These are phyloP conservation scores for Capsicum pubescens DNA, from an alignment of 257 asterid genomes.

Conservation along the genomic window DNA sequence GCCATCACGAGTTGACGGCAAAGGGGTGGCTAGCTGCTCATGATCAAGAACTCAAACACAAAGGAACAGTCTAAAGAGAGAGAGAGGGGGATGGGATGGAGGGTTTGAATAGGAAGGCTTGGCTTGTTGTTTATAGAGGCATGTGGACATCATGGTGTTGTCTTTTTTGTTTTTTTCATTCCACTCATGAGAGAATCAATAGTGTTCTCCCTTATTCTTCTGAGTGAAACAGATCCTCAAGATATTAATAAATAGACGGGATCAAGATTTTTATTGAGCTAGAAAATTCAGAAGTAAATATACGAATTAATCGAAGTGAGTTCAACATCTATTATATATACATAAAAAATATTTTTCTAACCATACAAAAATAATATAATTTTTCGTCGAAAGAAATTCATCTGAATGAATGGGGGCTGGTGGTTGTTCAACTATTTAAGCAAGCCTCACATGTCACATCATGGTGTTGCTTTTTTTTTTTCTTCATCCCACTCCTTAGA, in stretches of 20 bases:
- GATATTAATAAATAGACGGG: neutral
- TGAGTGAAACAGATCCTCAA: neutral
- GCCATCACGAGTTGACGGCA: slow-evolving; percentile 31
- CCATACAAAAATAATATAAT: too few species aligned
- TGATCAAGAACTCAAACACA: slow-evolving; percentile 15
- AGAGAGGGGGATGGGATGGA: slow-evolving; percentile 37
- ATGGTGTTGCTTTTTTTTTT: neutral
- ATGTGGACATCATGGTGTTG: neutral
- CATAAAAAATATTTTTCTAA: too few species aligned
- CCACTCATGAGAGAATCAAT: neutral
- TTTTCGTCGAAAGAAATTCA: too few species aligned
- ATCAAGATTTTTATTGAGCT: too few species aligned
- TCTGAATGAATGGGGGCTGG: too few species aligned
- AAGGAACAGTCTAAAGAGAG: slow-evolving; percentile 28
- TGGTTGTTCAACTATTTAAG: too few species aligned
- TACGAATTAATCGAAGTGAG: too few species aligned
- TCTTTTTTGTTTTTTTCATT: neutral
- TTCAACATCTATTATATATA: too few species aligned
- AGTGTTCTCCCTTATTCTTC: neutral
- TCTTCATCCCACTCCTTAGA: neutral
- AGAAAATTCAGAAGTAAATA: too few species aligned
- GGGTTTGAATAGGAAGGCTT: slow-evolving; percentile 46
- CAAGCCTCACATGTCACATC: too few species aligned
- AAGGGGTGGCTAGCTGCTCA: slow-evolving; percentile 1
- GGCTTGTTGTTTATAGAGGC: slow-evolving; percentile 39